Evolutionary conservation across 352 stramenopile genomes (phyloP).

Genomic region (Phytophthora crassamura): DNA sequence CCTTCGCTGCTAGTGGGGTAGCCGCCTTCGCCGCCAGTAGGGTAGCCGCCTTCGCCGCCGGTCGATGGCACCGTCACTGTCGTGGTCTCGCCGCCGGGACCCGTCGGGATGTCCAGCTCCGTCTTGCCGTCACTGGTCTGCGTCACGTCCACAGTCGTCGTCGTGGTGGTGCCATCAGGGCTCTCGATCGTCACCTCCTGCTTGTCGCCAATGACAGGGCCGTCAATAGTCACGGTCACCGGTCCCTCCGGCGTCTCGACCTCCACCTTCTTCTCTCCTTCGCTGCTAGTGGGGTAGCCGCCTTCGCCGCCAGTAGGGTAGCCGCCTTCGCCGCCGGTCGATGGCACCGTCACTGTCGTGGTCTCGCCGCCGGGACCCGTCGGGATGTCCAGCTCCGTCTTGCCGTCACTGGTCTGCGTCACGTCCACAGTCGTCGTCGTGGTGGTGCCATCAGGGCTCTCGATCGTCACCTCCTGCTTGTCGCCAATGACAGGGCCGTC

Average conservation of each 20-base stretch:
- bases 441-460: constrained; percentile 1
- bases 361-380: constrained; percentile 21
- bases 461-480: constrained; percentile 21
- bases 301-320: too few relatives aligned
- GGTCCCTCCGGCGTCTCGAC: too few relatives aligned
- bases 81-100: constrained; percentile 15
- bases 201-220: constrained; percentile 10
- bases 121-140: background rate
- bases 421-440: constrained; percentile 7
- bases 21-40: too few relatives aligned
- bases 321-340: too few relatives aligned
- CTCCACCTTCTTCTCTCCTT: too few relatives aligned
- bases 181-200: constrained; percentile 21
- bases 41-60: too few relatives aligned
- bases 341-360: background rate
- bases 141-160: constrained; percentile 5
- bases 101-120: constrained; percentile 17
- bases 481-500: constrained; percentile 2
- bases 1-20: too few relatives aligned
- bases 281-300: too few relatives aligned
- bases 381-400: constrained; percentile 15
- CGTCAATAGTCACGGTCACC: background rate
- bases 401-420: background rate
- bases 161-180: background rate
- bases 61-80: background rate